Evolutionary conservation across 75 land plant species (phyloP).

Genomic region (Pinus tabuliformis): DNA sequence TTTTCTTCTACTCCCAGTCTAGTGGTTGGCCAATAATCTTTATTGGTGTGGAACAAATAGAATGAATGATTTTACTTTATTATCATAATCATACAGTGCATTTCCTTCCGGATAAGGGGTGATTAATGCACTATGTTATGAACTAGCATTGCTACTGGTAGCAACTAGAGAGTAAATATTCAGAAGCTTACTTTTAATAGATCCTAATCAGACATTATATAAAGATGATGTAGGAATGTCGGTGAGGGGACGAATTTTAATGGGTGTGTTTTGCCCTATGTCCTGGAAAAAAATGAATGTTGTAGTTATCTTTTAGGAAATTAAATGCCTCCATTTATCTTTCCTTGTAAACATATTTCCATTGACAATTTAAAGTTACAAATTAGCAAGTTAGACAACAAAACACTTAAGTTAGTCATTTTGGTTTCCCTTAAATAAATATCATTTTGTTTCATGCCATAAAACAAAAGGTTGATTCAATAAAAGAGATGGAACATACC

Average conservation of each 20-base stretch:
- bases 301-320: not conserved
- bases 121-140: slow-evolving; percentile 50
- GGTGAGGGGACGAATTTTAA: slow-evolving; percentile 40
- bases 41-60: too few relatives aligned
- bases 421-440: too few relatives aligned
- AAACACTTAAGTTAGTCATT: not conserved
- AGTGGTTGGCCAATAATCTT: too few relatives aligned
- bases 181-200: slow-evolving; percentile 25
- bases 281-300: slow-evolving; percentile 30
- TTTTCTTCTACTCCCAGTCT: too few relatives aligned
- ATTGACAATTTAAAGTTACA: too few relatives aligned
- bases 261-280: slow-evolving; percentile 41
- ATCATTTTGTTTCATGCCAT: not conserved
- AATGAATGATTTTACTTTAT: too few relatives aligned
- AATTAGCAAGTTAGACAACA: too few relatives aligned
- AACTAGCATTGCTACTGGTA: slow-evolving; percentile 73
- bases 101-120: not conserved
- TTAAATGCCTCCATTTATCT: not conserved
- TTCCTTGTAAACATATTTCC: too few relatives aligned
- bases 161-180: slow-evolving; percentile 59
- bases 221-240: slow-evolving; percentile 55
- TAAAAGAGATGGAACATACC: slow-evolving; percentile 30
- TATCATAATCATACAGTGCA: slow-evolving; percentile 29
- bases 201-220: slow-evolving; percentile 49
- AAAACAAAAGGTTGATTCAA: not conserved